Conservation (phyloP, 306 rosid species). For the Prunus kanzakura region DNA sequence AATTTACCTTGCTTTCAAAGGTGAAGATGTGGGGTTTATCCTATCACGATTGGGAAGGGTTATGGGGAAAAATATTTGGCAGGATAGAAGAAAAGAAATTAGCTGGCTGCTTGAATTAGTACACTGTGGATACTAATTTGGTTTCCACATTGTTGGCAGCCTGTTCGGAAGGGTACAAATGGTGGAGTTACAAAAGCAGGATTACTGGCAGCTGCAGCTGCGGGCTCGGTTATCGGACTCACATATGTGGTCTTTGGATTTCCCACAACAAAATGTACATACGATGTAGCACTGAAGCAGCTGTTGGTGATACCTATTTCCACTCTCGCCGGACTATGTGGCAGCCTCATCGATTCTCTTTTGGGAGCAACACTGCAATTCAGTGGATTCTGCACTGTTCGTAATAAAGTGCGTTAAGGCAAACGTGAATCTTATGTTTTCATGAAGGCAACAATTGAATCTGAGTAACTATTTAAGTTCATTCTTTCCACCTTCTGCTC, state of each 20-base stretch:
- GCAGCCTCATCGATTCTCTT: slow-evolving; percentile 89
- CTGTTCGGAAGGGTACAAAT: slow-evolving; percentile 85
- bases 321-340: slow-evolving; percentile 61
- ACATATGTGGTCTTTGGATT: slow-evolving; percentile 58
- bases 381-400: slow-evolving; percentile 84
- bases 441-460: neutral
- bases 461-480: neutral
- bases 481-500: slow-evolving; percentile 15
- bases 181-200: slow-evolving; percentile 88
- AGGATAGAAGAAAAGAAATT: slow-evolving; percentile 11
- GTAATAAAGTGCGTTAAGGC: slow-evolving; percentile 57
- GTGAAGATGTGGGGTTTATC: neutral
- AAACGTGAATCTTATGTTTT: neutral
- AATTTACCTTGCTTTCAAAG: neutral
- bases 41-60: slow-evolving; percentile 5
- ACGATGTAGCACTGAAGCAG: slow-evolving; percentile 57
- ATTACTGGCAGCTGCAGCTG: slow-evolving; percentile 78
- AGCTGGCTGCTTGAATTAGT: slow-evolving; percentile 9
- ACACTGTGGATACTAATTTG: slow-evolving; percentile 12
- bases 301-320: slow-evolving; percentile 74
- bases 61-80: neutral
- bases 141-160: slow-evolving; percentile 39
- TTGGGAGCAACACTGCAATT: slow-evolving; percentile 91
- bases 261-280: slow-evolving; percentile 46
- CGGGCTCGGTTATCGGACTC: slow-evolving; percentile 68